Conservation (phyloP, 768 basidiomycete species). For the Erythrobasidium yunnanense region DNA sequence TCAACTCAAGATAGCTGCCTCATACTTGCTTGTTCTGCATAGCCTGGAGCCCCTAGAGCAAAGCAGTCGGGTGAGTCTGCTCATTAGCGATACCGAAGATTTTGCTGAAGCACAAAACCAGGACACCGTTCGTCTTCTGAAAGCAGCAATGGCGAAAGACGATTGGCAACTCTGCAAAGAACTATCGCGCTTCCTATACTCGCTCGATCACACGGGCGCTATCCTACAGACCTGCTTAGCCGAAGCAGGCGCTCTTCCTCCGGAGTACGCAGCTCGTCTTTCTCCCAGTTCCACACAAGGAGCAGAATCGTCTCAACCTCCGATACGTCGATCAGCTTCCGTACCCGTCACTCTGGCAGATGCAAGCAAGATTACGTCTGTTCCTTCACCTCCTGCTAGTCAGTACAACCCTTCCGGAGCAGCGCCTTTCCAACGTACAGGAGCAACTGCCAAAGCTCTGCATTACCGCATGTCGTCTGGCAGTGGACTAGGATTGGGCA, state of each 20-base stretch:
- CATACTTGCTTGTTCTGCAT: conserved; percentile 85
- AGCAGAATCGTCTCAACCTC: background rate
- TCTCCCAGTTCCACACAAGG: background rate
- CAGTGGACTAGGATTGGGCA: background rate
- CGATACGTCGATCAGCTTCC: background rate
- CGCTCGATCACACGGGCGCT: conserved; percentile 71
- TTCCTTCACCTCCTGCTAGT: background rate
- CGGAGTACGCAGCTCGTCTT: background rate
- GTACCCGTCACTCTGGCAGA: background rate
- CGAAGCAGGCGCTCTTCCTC: conserved; percentile 30
- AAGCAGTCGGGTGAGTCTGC: conserved; percentile 46
- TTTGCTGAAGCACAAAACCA: conserved; percentile 32
- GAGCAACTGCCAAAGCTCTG: conserved; percentile 5
- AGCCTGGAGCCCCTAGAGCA: conserved; percentile 82
- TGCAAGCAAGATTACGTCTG: background rate
- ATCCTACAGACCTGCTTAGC: conserved; percentile 34
- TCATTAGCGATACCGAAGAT: background rate
- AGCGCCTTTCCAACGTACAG: conserved; percentile 17
- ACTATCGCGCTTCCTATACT: conserved; percentile 79
- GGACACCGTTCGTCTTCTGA: conserved; percentile 71
- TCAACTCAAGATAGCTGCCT: conserved; percentile 74
- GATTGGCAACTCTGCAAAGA: conserved; percentile 84
- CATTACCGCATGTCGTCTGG: conserved; percentile 25
- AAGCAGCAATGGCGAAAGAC: conserved; percentile 59
- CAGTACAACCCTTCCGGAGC: background rate